Evolutionary conservation across 495 filamentous ascomycete species (phyloP), one percentile per base, ranked within the genome.

Genomic region (Endocarpon pusillum): DNA sequence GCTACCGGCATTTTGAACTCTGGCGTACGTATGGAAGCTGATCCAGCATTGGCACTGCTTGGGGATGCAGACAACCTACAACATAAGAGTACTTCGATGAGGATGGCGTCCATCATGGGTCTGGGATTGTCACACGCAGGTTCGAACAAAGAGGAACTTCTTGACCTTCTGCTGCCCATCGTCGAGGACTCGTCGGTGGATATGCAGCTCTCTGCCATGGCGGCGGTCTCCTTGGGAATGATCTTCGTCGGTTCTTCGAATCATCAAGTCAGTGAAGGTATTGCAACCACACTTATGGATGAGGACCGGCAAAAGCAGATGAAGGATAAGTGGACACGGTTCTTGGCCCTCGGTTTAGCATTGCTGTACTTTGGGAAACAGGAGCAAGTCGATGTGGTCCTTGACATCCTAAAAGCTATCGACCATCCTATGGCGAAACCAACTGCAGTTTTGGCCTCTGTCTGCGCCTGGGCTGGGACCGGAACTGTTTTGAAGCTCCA

Each of bases 381-480:
- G 52, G 89, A 99, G 51, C 85, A 96, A 53, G 89, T 94, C 11
- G 89, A 99, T 48, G 85, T 94, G 19, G 77, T 93, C 34, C 57
- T 93, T 14, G 89, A 94, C 54, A 91, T 87, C 0, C 66, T 99
- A 20, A 96, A 94, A 58, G 89, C 79, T 6, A 81, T 94, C 31
- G 82, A 94, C 32, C 85, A 94, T 45, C 86, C 89, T 19, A 92
- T 94, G 75, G 78, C 79, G 14, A 84, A 85, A 56, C 77, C 86
- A 8, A 87, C 85, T 5, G 69, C 77, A 2, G 82, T 94, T 3
- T 72, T 99, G 30, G 83, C 83, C 12, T 86, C 91, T 37, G 89
- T 94, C 29, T 96, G 91, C 46, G 87, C 89, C 19, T 99, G 86
- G 81, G 91, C 89, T 21, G 89, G 89, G 25, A 96, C 89, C 22